These are phyloP conservation scores for Botrytis medusae DNA, from an alignment of 2,329 filamentous ascomycete species.

Conservation along the genomic window DNA sequence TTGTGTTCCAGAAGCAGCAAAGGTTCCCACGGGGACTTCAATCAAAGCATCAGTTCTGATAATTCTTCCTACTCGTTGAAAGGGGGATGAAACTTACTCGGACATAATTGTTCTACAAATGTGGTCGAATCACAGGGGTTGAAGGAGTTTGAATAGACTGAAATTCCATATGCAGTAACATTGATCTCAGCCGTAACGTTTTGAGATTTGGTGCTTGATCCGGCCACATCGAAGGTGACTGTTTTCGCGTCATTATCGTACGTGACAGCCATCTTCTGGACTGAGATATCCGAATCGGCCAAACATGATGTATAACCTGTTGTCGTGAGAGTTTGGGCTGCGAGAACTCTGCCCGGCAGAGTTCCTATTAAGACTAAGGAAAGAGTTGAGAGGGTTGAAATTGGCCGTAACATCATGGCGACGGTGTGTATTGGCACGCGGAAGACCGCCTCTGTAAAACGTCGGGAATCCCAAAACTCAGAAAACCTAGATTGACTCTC, in stretches of 20 bases:
- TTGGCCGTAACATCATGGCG: slow-evolving; percentile 37
- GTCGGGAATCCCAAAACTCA: slow-evolving; percentile 8
- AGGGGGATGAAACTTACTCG: slow-evolving; percentile 50
- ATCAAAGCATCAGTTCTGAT: slow-evolving; percentile 26
- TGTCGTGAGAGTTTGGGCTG: slow-evolving; percentile 73
- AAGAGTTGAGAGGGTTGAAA: slow-evolving; percentile 33
- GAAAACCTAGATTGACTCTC: neutral
- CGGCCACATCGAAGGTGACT: slow-evolving; percentile 79
- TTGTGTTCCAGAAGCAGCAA: slow-evolving; percentile 71
- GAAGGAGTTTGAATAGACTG: slow-evolving; percentile 77
- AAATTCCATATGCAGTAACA: slow-evolving; percentile 63
- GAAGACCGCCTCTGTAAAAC: slow-evolving; percentile 16
- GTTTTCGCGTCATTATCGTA: slow-evolving; percentile 75
- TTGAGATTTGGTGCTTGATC: slow-evolving; percentile 69
- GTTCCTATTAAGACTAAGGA: slow-evolving; percentile 36
- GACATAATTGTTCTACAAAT: slow-evolving; percentile 74
- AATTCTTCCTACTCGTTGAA: neutral
- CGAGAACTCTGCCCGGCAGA: slow-evolving; percentile 50
- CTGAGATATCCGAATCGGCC: slow-evolving; percentile 58
- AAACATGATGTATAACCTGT: slow-evolving; percentile 76
- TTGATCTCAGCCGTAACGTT: slow-evolving; percentile 69
- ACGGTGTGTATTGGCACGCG: slow-evolving; percentile 22
- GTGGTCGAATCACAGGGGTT: slow-evolving; percentile 74
- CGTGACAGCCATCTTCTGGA: slow-evolving; percentile 72
- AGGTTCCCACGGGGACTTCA: slow-evolving; percentile 70